Evolutionary conservation across 257 asterid species (phyloP), one percentile per base, ranked within the genome.

Genomic region (Nemophila menziesii): DNA sequence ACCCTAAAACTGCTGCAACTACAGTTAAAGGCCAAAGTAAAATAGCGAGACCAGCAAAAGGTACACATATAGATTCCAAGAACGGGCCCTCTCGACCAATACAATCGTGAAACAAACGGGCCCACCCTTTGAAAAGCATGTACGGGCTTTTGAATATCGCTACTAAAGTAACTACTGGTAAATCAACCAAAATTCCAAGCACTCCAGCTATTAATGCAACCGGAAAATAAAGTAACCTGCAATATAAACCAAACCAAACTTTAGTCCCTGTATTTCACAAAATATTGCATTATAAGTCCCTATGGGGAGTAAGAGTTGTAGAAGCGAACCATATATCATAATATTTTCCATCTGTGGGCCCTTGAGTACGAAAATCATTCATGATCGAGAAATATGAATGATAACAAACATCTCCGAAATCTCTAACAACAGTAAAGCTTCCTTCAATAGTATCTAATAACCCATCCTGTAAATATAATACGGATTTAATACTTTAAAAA

Each of bases 1-100:
- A 90, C 34, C 83, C 94, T 63, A 70, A 51, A 16, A 85, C 65
- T 1, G 94, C 95, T 24, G 94, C 98, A 13, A 49, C 76, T 62
- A 90, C 98, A 19, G 94, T 93, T 75, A 78, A 57, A 15, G 98
- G 98, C 96, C 98, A 90, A 9, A 90, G 79, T 67, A 90, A 47
- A 64, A 90, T 85, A 7, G 96, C 96, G 17, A 90, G 92, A 34
- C 94, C 98, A 3, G 96, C 96, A 63, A 90, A 72, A 3, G 98
- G 98, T 33, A 90, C 92, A 27, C 98, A 90, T 54, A 90, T 76
- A 14, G 96, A 70, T 77, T 90, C 96, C 80, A 90, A 61, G 65
- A 90, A 90, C 8, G 94, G 98, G 19, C 98, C 96, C 56, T 90
- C 96, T 22, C 94, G 80, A 15, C 98, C 98, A 17, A 90, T 67